Conservation (phyloP, 129 eudicot species). For the Gnaphalium uliginosum region DNA sequence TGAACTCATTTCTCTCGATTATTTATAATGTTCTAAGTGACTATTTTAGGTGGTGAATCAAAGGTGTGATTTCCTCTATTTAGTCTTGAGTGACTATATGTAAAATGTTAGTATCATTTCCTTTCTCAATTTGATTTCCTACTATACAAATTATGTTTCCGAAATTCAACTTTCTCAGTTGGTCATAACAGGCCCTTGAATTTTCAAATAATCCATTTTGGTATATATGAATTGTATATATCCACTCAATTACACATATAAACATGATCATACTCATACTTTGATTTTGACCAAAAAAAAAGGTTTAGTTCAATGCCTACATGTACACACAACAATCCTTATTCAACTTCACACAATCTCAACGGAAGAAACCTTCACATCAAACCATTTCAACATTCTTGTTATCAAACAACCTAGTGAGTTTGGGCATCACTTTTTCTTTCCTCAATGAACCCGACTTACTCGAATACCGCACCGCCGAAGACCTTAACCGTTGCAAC, state of each 20-base stretch:
- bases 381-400: slow-evolving; percentile 26
- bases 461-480: slow-evolving; percentile 10
- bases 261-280: neutral
- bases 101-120: too few species aligned
- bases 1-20: too few species aligned
- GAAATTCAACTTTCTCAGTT: neutral
- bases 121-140: too few species aligned
- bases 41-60: too few species aligned
- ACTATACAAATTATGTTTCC: neutral
- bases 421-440: slow-evolving; percentile 44
- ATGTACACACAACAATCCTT: slow-evolving; percentile 31
- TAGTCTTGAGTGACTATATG: too few species aligned
- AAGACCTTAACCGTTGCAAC: slow-evolving; percentile 38
- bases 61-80: too few species aligned
- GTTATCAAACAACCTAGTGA: slow-evolving; percentile 49
- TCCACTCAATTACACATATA: neutral
- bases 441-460: slow-evolving; percentile 16
- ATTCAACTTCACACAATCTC: slow-evolving; percentile 29
- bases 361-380: slow-evolving; percentile 4
- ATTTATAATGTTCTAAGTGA: too few species aligned
- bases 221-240: neutral
- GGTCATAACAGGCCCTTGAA: neutral
- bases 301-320: neutral
- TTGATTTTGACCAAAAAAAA: neutral
- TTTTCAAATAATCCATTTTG: neutral